Percentiles rank a stretch among this genome's conserved stretches.
Conservation (phyloP, 768 basidiomycete genomes). For the Mycena amicta region DNA sequence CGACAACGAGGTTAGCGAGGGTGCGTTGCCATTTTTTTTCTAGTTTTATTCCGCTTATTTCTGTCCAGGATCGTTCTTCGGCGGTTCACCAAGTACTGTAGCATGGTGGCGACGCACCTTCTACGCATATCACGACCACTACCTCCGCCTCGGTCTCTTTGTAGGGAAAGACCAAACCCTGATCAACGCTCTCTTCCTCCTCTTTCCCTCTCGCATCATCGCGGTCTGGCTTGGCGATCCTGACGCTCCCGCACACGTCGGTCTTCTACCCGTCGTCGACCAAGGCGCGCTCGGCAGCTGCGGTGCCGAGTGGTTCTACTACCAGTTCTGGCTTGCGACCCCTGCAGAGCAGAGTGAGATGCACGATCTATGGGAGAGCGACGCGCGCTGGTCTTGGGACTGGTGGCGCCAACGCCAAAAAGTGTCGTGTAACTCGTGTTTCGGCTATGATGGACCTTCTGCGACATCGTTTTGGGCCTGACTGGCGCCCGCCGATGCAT, state of each 20-base stretch:
- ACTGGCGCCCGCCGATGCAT: constrained; percentile 21
- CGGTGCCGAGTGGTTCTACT: constrained; percentile 49
- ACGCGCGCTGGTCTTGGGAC: constrained; percentile 25
- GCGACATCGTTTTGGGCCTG: constrained; percentile 26
- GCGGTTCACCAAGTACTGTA: constrained; percentile 46
- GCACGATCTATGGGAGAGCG: constrained; percentile 21
- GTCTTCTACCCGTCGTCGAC: constrained; percentile 24
- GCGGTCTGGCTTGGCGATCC: constrained; percentile 41
- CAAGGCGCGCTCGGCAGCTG: constrained; percentile 41
- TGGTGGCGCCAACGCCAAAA: constrained; percentile 33
- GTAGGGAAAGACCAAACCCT: constrained; percentile 62
- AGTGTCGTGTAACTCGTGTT: constrained; percentile 30
- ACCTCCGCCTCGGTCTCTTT: constrained; percentile 48
- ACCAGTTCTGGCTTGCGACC: constrained; percentile 50
- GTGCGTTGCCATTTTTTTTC: constrained; percentile 29
- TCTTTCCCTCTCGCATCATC: constrained; percentile 48
- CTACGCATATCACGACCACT: constrained; percentile 55
- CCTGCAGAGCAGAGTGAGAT: constrained; percentile 21
- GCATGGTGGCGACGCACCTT: constrained; percentile 48
- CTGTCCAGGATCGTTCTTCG: constrained; percentile 59
- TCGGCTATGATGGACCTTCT: constrained; percentile 28
- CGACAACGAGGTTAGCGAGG: constrained; percentile 54
- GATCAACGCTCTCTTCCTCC: constrained; percentile 49
- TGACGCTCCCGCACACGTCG: constrained; percentile 24
- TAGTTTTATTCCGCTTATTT: background rate